Percentiles rank a stretch among this genome's conserved stretches.
phyloP scores from a whole-genome alignment of 257 asterid species.

The Solanum ossicruentum region DNA sequence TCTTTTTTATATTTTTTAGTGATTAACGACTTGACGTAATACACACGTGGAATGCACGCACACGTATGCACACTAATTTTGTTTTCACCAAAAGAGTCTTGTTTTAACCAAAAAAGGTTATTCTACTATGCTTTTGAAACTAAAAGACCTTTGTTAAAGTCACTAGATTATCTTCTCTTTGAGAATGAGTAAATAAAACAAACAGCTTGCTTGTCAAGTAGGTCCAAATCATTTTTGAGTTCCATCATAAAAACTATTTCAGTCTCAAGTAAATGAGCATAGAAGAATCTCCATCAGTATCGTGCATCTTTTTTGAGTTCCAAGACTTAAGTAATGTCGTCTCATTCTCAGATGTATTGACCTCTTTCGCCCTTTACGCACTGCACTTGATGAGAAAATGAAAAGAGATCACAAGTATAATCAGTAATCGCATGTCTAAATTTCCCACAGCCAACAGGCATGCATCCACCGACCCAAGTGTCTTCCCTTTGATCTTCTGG shows the following conservation, averaged over 20 bases:
- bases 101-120: too few relatives aligned
- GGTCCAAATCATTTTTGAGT: not conserved
- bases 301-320: not conserved
- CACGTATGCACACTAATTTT: too few relatives aligned
- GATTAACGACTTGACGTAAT: too few relatives aligned
- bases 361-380: slow-evolving; percentile 26
- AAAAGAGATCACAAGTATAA: not conserved
- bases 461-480: slow-evolving; percentile 18
- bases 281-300: not conserved
- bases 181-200: too few relatives aligned
- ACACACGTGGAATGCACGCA: too few relatives aligned
- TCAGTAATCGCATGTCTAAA: slow-evolving; percentile 21
- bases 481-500: slow-evolving; percentile 20
- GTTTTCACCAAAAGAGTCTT: too few relatives aligned
- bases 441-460: slow-evolving; percentile 65
- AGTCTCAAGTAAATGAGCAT: not conserved
- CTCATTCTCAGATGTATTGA: slow-evolving; percentile 3
- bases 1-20: too few relatives aligned
- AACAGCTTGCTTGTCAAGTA: not conserved
- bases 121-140: too few relatives aligned
- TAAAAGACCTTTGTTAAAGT: too few relatives aligned
- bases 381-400: slow-evolving; percentile 41
- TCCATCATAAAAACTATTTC: not conserved
- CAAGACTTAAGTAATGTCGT: slow-evolving; percentile 1
- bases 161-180: too few relatives aligned